Evolutionary conservation across 805 yeast genomes (phyloP).

Genomic region (Brettanomyces anomalus): DNA sequence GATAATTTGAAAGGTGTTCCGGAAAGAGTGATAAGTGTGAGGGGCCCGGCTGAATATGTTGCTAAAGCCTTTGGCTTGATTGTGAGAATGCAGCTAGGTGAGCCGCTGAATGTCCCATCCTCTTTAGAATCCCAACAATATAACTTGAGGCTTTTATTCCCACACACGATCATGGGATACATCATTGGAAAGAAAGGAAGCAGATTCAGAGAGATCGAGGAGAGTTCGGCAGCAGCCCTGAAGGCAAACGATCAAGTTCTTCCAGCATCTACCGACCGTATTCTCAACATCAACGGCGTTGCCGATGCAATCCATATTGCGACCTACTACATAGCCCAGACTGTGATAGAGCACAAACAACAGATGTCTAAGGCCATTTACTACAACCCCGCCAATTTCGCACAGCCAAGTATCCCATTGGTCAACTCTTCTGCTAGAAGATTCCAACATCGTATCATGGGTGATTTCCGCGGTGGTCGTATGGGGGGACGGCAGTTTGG

Average conservation of each 20-base stretch:
- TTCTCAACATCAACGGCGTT: slow-evolving; percentile 63
- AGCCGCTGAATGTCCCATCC: slow-evolving; percentile 57
- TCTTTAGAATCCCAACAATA: slow-evolving; percentile 44
- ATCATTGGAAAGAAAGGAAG: slow-evolving; percentile 73
- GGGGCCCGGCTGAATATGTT: slow-evolving; percentile 69
- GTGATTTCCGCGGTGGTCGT: background rate
- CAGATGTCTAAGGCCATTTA: slow-evolving; percentile 46
- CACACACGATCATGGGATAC: slow-evolving; percentile 73
- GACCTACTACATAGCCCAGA: slow-evolving; percentile 61
- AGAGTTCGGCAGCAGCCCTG: slow-evolving; percentile 66
- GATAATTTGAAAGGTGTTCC: slow-evolving; percentile 65
- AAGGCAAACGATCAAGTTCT: slow-evolving; percentile 65
- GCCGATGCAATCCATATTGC: slow-evolving; percentile 87
- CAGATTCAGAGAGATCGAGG: slow-evolving; percentile 73
- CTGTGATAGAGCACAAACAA: slow-evolving; percentile 52
- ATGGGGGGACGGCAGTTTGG: slow-evolving; percentile 9
- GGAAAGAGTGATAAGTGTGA: slow-evolving; percentile 64
- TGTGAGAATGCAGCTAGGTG: slow-evolving; percentile 55
- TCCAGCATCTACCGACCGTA: slow-evolving; percentile 71
- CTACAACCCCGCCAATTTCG: slow-evolving; percentile 47
- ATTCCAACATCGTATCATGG: slow-evolving; percentile 1
- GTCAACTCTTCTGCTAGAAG: background rate
- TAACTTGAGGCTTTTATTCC: slow-evolving; percentile 54
- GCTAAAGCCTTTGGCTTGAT: slow-evolving; percentile 77
- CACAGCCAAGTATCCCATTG: slow-evolving; percentile 21